phyloP scores from a whole-genome alignment of 352 stramenopile genomes.

The Thraustotheca clavata region DNA sequence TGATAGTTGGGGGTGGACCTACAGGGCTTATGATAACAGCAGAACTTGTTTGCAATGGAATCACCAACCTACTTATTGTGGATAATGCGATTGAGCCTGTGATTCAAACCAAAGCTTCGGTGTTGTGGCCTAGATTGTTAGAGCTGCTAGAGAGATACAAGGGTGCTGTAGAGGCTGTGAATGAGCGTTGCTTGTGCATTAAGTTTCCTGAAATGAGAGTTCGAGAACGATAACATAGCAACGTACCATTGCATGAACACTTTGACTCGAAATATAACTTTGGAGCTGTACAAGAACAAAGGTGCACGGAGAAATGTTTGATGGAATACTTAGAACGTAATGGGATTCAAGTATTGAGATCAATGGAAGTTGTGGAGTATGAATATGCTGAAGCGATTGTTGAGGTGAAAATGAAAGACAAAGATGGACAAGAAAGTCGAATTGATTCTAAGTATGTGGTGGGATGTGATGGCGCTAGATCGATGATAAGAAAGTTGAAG shows the following conservation, averaged over 20 bases:
- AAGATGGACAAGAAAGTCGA: not conserved
- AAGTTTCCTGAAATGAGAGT: not conserved
- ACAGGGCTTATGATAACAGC: not conserved
- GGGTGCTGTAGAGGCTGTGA: not conserved
- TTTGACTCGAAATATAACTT: not conserved
- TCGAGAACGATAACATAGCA: not conserved
- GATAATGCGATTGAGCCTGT: not conserved
- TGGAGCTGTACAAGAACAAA: not conserved
- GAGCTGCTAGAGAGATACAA: slow-evolving; percentile 4
- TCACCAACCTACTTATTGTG: not conserved
- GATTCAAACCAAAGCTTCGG: slow-evolving; percentile 6
- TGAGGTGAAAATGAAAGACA: not conserved
- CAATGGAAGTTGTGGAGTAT: not conserved
- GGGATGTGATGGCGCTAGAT: slow-evolving; percentile 10
- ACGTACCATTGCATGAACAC: not conserved
- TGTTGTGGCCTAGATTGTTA: slow-evolving; percentile 1
- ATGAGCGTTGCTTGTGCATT: not conserved
- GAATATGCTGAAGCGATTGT: not conserved
- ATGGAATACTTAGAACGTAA: not conserved
- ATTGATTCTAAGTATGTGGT: not conserved
- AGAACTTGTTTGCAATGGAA: slow-evolving; percentile 4
- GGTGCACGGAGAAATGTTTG: slow-evolving; percentile 4
- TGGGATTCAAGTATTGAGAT: not conserved
- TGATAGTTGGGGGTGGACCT: slow-evolving; percentile 8
- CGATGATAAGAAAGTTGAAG: slow-evolving; percentile 10